phyloP scores from a whole-genome alignment of 1,284 basidiomycete species.

The Golubevia pallescens region DNA sequence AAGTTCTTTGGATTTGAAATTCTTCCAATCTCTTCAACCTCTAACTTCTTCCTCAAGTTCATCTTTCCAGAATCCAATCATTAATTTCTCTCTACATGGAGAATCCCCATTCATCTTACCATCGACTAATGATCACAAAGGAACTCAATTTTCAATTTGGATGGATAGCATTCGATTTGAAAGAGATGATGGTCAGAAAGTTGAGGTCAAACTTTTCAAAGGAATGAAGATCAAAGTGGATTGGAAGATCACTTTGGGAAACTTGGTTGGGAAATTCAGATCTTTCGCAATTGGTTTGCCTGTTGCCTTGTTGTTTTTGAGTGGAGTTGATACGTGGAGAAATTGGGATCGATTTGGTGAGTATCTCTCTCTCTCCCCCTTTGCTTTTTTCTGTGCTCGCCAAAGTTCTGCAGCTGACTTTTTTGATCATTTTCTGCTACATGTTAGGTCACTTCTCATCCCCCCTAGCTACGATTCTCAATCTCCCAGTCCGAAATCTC shows the following conservation, averaged over 20 bases:
- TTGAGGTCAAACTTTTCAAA: constrained; percentile 23
- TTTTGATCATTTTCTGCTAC: constrained; percentile 1
- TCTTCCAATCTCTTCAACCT: constrained; percentile 20
- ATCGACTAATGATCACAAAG: constrained; percentile 13
- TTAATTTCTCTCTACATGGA: constrained; percentile 19
- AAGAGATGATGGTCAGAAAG: background rate
- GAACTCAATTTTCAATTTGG: constrained; percentile 36
- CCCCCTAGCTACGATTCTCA: too few species aligned
- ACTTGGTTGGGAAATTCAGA: constrained; percentile 48
- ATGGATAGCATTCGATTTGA: constrained; percentile 22
- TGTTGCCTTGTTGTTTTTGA: constrained; percentile 14
- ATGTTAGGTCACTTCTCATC: background rate
- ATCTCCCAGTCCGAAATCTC: too few species aligned
- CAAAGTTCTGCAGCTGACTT: background rate
- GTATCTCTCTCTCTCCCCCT: background rate
- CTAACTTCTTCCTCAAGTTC: constrained; percentile 11
- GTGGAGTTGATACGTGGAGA: constrained; percentile 2
- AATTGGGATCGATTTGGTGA: background rate
- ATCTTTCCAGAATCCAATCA: constrained; percentile 5
- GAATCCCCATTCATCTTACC: constrained; percentile 50
- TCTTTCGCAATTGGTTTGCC: constrained; percentile 39
- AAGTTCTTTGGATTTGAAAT: constrained; percentile 41
- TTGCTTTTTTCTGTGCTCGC: background rate
- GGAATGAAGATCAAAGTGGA: constrained; percentile 28
- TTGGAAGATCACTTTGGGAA: constrained; percentile 41